phyloP scores from a whole-genome alignment of 2,329 filamentous ascomycete species.

The Xylogone sp. region DNA sequence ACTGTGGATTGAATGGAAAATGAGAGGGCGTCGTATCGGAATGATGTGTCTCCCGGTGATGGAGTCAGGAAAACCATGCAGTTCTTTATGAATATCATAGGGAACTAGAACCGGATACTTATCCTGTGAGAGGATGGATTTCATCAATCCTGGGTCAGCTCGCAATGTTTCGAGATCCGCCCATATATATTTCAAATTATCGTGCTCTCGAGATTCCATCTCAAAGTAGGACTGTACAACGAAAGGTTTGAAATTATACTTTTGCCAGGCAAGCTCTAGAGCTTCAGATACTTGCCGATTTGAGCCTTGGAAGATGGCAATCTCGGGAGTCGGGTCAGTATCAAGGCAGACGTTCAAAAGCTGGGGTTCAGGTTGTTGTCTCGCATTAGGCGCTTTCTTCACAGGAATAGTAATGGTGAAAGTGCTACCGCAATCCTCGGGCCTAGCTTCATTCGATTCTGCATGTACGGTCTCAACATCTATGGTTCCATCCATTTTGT shows the following conservation, averaged over 20 bases:
- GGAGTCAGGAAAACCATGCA: conserved; percentile 17
- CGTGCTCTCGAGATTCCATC: conserved; percentile 8
- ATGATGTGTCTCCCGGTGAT: conserved; percentile 19
- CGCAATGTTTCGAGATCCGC: conserved; percentile 18
- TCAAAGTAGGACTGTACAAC: conserved; percentile 13
- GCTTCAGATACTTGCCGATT: conserved; percentile 17
- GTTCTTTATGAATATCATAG: conserved; percentile 18
- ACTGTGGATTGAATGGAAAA: conserved; percentile 25
- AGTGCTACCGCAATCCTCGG: conserved; percentile 12
- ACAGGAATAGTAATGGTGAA: conserved; percentile 17
- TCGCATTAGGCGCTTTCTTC: background rate
- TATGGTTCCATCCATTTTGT: conserved; percentile 26
- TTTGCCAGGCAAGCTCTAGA: conserved; percentile 20
- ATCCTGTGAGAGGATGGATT: conserved; percentile 13
- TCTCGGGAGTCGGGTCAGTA: background rate
- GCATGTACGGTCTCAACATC: conserved; percentile 25
- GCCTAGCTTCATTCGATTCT: conserved; percentile 17
- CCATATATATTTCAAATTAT: conserved; percentile 23
- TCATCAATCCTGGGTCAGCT: conserved; percentile 13
- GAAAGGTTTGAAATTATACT: conserved; percentile 17
- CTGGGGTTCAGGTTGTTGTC: background rate
- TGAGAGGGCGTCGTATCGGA: conserved; percentile 21
- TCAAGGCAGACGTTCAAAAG: background rate
- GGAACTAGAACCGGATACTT: conserved; percentile 22
- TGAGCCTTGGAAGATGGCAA: conserved; percentile 13